phyloP scores from a whole-genome alignment of 345 rosid genomes.

The Euphorbia lathyris region DNA sequence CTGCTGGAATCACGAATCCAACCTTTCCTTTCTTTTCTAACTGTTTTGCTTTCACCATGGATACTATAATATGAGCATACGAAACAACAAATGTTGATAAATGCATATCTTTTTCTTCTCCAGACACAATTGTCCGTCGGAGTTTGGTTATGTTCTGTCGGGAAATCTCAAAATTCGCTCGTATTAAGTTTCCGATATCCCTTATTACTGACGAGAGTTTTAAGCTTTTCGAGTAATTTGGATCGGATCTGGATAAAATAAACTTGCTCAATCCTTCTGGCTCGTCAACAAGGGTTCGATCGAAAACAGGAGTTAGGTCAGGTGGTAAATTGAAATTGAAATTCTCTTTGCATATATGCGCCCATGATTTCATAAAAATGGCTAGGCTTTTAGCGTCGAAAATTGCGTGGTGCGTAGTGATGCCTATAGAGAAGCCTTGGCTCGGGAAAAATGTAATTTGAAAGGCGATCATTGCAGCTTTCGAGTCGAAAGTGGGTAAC shows the following conservation, averaged over 20 bases:
- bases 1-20: conserved; percentile 23
- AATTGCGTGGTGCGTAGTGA: conserved; percentile 2
- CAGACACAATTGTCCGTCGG: conserved; percentile 15
- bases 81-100: too few species aligned
- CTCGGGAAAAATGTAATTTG: not conserved
- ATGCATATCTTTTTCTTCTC: too few species aligned
- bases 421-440: conserved; percentile 5
- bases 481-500: not conserved
- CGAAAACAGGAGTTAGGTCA: conserved; percentile 27
- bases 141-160: conserved; percentile 26
- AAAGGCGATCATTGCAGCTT: not conserved
- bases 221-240: not conserved
- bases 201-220: not conserved
- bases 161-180: conserved; percentile 35
- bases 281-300: conserved; percentile 25
- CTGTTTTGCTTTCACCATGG: too few species aligned
- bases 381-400: conserved; percentile 1
- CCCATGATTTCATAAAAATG: conserved; percentile 17
- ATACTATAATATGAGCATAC: too few species aligned
- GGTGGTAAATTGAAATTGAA: conserved; percentile 11
- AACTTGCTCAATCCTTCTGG: conserved; percentile 19
- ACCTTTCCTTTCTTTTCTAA: conserved; percentile 9
- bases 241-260: not conserved
- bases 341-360: conserved; percentile 1
- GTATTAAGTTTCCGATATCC: not conserved